These are phyloP conservation scores for Colletotrichum lupini DNA, from an alignment of 2,329 filamentous ascomycete species.

Conservation along the genomic window DNA sequence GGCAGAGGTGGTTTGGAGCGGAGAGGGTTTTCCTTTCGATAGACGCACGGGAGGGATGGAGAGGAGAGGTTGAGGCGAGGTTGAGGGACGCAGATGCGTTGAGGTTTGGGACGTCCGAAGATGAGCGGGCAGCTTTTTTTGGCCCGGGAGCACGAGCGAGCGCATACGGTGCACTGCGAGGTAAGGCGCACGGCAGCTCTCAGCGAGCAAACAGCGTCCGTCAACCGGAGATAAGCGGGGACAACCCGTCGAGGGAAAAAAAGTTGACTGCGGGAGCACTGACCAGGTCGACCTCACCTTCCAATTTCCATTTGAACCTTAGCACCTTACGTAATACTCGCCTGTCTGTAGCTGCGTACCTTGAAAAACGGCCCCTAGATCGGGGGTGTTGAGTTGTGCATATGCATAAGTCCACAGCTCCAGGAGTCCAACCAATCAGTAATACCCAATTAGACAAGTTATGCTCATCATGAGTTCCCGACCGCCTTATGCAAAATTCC, in stretches of 20 bases:
- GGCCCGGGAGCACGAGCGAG: not conserved
- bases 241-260: conserved; percentile 10
- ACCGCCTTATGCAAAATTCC: not conserved
- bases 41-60: conserved; percentile 9
- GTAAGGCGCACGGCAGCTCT: not conserved
- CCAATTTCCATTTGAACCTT: too few species aligned
- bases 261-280: conserved; percentile 7
- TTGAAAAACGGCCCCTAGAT: not conserved
- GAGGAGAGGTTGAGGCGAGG: conserved; percentile 28
- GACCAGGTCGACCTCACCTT: not conserved
- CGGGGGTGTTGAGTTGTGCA: not conserved
- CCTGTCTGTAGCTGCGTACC: not conserved
- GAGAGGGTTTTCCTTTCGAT: conserved; percentile 14
- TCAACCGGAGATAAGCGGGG: conserved; percentile 31
- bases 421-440: not conserved
- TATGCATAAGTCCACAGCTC: not conserved
- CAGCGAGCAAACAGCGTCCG: not conserved
- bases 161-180: not conserved
- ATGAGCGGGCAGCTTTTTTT: conserved; percentile 30
- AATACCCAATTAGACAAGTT: not conserved
- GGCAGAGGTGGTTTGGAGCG: conserved; percentile 13
- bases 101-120: conserved; percentile 33
- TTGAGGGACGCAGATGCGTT: conserved; percentile 26
- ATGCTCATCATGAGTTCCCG: not conserved
- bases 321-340: too few species aligned